Base-by-base conservation (phyloP, 1,284 basidiomycete species). In the Leccinum pachyderme region DNA sequence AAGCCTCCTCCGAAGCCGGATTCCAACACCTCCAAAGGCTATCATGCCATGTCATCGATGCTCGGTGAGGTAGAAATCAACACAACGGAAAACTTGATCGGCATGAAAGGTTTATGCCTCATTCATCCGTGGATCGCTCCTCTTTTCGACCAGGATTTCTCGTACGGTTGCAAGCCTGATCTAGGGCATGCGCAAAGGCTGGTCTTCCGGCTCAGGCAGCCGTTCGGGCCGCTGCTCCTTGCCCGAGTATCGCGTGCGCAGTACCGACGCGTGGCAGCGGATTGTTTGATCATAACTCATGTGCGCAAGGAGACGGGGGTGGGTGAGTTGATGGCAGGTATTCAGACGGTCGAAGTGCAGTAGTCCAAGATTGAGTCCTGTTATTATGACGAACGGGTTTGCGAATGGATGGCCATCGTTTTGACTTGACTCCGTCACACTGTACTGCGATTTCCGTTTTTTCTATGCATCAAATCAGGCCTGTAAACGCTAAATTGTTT, bases 71-170 rank as follows among this genome's bases (percentile, higher is more conserved):
- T 59, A 1, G 43, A 54, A n/a, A 47, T 59, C 43, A 35, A 47
- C 47, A 59, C 59, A 1, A 13, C 11, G 8, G 47, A 59, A 6
- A 29, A 59, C 5, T 11, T 35, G 15, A 31, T 24, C 1, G 25
- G 29, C 12, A 44, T 52, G 28, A 27, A 47, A 1, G 39, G 39
- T 9, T 8, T 59, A 2, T 27, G 12, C 7, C 51, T 60, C 9
- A 32, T 59, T 7, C 57, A 60, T 33, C 59, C 59, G 3, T 60
- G 60, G 60, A 56, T 60, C 27, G 12, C n/a, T 13, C 35, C 55
- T 5, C 15, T 58, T 2, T 24, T 56, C 5, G 57, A 46, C 7
- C 43, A 47, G 37, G 53, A 50, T 25, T 45, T 27, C 15, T 22
- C 12, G 18, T 7, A 59, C 3, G 43, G 7, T 45, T 7, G 22